phyloP scores from a whole-genome alignment of 2,329 filamentous ascomycete species.

The Colletotrichum phormii region DNA sequence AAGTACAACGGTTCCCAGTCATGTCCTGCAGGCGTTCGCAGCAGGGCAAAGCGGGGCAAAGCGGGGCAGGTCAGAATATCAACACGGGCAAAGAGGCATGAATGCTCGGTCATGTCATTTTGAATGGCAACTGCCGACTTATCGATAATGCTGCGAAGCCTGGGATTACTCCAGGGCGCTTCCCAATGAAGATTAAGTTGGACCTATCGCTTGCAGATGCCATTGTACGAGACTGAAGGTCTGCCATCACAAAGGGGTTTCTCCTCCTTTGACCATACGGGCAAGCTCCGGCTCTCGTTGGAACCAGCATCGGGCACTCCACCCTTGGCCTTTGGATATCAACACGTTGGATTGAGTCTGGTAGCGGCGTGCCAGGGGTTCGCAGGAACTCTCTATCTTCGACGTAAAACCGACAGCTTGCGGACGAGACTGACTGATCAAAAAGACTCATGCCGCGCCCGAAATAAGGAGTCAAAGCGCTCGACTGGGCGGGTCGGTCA shows the following conservation, averaged over 20 bases:
- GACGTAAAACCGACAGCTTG: not conserved
- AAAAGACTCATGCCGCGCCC: not conserved
- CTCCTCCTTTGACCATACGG: slow-evolving; percentile 5
- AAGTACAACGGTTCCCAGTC: slow-evolving; percentile 1
- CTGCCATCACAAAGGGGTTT: slow-evolving; percentile 10
- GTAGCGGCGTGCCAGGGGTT: slow-evolving; percentile 7
- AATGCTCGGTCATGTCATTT: not conserved
- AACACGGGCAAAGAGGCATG: not conserved
- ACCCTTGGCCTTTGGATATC: slow-evolving; percentile 14
- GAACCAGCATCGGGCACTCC: slow-evolving; percentile 11
- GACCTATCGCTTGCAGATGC: slow-evolving; percentile 1
- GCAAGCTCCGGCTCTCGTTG: slow-evolving; percentile 4
- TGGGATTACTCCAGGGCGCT: not conserved
- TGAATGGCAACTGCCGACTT: slow-evolving; percentile 24
- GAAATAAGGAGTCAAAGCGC: slow-evolving; percentile 10
- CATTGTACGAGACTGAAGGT: slow-evolving; percentile 18
- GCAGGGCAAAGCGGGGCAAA: not conserved
- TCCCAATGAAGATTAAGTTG: not conserved
- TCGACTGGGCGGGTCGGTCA: not conserved
- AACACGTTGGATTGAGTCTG: slow-evolving; percentile 23
- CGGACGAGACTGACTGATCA: not conserved
- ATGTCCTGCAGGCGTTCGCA: slow-evolving; percentile 32
- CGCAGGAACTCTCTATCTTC: not conserved
- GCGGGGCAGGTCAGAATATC: not conserved
- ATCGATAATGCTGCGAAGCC: not conserved